Evolutionary conservation across 2,329 filamentous ascomycete genomes (phyloP), one percentile per base, ranked within the genome.

Genomic region (Sporothrix curviconia): DNA sequence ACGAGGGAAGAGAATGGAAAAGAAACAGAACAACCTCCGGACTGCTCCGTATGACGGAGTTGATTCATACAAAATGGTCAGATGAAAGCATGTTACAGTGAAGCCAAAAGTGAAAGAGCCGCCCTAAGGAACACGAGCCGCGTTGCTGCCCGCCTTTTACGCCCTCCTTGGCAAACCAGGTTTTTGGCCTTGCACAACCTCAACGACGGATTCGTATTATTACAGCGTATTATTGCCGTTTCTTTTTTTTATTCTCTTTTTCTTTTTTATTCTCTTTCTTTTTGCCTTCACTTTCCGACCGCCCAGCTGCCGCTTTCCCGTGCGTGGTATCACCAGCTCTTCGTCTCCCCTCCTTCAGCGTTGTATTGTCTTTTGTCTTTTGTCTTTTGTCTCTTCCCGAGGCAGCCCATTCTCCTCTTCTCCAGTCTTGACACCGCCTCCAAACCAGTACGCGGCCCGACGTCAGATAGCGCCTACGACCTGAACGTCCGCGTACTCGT

Each of bases 401-500:
- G n/a, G n/a, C n/a, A n/a, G n/a, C n/a, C 28, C 25, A 22, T 28
- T 46, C 24, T 9, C 24, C 24, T 24, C 14, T 17, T 25, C 43
- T 4, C 25, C n/a, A n/a, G n/a, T n/a, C n/a, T 32, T 28, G 9
- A 46, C 43, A 32, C 28, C 19, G 47, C 19, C 30, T 19, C 32
- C n/a, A n/a, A 22, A 34, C 28, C 25, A 19, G 19, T 50, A 37
- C 47, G 47, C 47, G 47, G 47, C 47, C 47, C 47, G 47, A 50
- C 47, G 47, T 37, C 47, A 50, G 47, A 50, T 50, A 50, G 47
- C 47, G 47, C 47, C 46, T 32, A n/a, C 14, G n/a, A 17, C 37
- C 44, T 19, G 7, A 50, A 50, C 11, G 47, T 37, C 47, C 32
- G 32, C 47, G 47, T 50, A 30, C n/a, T n/a, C n/a, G n/a, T n/a